Percentiles rank a stretch among this genome's conserved stretches.
These are phyloP conservation scores for Dissophora globulifera DNA, from an alignment of 192 early-diverging fungal genomes.

Conservation along the genomic window DNA sequence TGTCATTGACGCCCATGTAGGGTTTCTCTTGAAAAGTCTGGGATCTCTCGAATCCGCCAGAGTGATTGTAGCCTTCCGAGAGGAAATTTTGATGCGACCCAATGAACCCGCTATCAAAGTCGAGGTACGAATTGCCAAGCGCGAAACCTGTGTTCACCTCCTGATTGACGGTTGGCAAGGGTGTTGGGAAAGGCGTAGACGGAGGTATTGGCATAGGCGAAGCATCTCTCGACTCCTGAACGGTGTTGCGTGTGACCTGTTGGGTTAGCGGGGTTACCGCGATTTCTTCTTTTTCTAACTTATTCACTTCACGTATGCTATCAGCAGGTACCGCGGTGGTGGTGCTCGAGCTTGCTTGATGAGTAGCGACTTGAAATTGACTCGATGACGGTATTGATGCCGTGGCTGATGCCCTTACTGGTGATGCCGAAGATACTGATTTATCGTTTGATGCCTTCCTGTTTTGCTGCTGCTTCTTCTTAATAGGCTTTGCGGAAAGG, in stretches of 20 bases:
- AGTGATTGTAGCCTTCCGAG: not conserved
- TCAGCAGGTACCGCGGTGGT: too few species aligned
- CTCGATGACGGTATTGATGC: not conserved
- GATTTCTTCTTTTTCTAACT: not conserved
- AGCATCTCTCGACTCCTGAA: too few species aligned
- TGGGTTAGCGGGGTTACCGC: not conserved
- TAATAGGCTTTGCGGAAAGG: constrained; percentile 17
- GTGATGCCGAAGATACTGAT: not conserved
- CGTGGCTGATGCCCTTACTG: not conserved
- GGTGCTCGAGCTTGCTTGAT: not conserved
- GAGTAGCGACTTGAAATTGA: not conserved
- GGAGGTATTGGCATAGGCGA: too few species aligned
- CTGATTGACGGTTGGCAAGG: too few species aligned
- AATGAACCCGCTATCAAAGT: constrained; percentile 31
- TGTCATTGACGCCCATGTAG: constrained; percentile 23
- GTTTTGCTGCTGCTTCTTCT: constrained; percentile 5
- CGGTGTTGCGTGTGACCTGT: too few species aligned
- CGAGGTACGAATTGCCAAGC: constrained; percentile 16
- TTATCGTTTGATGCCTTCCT: too few species aligned
- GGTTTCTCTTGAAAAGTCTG: constrained; percentile 17
- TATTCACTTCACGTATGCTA: too few species aligned
- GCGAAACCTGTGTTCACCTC: not conserved
- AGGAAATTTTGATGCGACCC: constrained; percentile 22
- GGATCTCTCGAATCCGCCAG: not conserved
- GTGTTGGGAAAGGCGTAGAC: too few species aligned